Evolutionary conservation across 2,329 filamentous ascomycete genomes (phyloP).

Genomic region (Hansfordia pulvinata): DNA sequence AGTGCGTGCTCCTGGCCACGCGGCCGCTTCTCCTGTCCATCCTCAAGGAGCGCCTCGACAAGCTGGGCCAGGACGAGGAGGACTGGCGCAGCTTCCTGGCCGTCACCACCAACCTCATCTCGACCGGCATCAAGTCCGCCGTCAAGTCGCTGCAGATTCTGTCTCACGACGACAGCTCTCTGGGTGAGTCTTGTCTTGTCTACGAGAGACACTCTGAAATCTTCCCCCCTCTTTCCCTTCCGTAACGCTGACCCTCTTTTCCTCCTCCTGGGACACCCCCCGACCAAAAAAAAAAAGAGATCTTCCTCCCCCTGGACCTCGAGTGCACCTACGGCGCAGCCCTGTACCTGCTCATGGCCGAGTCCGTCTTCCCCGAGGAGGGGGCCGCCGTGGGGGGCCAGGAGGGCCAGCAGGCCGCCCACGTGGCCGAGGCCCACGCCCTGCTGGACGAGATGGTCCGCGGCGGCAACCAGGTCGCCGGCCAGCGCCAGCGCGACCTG

Average conservation of each 20-base stretch:
- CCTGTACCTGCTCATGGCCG: conserved; percentile 21
- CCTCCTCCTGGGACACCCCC: no score
- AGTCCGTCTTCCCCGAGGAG: conserved; percentile 18
- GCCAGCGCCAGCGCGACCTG: conserved; percentile 18
- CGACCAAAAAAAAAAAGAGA: no score
- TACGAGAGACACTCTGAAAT: no score
- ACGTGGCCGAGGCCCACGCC: no score
- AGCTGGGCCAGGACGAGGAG: conserved; percentile 11
- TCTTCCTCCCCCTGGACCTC: conserved; percentile 22
- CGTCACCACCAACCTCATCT: conserved; percentile 20
- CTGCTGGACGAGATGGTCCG: conserved; percentile 20
- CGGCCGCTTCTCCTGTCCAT: conserved; percentile 22
- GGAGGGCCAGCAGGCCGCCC: conserved; percentile 11
- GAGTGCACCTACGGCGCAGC: conserved; percentile 22
- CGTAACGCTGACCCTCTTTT: not conserved
- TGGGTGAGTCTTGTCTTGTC: no score
- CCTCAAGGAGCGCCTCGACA: conserved; percentile 20
- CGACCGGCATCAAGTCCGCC: conserved; percentile 25
- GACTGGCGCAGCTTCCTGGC: conserved; percentile 18
- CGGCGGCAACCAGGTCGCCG: conserved; percentile 19
- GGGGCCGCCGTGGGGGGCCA: conserved; percentile 10
- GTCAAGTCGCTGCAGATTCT: conserved; percentile 24
- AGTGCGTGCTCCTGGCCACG: conserved; percentile 25
- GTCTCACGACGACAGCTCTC: conserved; percentile 17
- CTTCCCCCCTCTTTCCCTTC: no score